phyloP scores from a whole-genome alignment of 306 rosid genomes.

The apple (Malus domestica) region ASM211411v1 NC_041803.1:14569001-14569500 shows the following conservation, averaged over 20 bases:
- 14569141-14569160: too few species aligned
- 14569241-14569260: neutral
- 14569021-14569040: too few species aligned
- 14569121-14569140: too few species aligned
- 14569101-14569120: too few species aligned
- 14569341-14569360: conserved; percentile 27
- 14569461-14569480: conserved; percentile 57
- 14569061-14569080: too few species aligned
- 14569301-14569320: neutral
- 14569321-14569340: too few species aligned
- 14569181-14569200: too few species aligned
- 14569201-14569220: neutral
- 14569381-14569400: conserved; percentile 54
- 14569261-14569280: too few species aligned
- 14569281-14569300: neutral
- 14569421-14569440: conserved; percentile 84
- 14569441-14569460: conserved; percentile 62
- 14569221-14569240: neutral
- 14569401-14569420: conserved; percentile 79
- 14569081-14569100: too few species aligned
- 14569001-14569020: neutral
- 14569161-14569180: too few species aligned
- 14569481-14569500: conserved; percentile 46
- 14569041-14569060: too few species aligned
- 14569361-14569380: conserved; percentile 44